These are phyloP conservation scores for Saccharomyces hybrid DNA, from an alignment of 1,139 yeast genomes.

Conservation along the genomic window DNA sequence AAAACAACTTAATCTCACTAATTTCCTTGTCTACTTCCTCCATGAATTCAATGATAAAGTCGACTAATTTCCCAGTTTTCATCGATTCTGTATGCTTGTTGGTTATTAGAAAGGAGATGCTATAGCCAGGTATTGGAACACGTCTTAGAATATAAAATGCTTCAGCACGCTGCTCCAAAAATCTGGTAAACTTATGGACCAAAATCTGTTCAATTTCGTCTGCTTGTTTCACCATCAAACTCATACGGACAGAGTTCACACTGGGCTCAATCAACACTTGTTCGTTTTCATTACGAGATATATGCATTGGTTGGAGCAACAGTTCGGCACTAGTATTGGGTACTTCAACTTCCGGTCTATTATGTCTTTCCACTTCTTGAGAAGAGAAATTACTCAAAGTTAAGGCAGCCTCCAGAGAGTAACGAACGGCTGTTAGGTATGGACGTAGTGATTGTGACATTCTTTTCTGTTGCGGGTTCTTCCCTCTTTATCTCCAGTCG, in stretches of 20 bases:
- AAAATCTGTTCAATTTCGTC: conserved; percentile 93
- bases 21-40: conserved; percentile 98
- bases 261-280: conserved; percentile 89
- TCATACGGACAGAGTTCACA: conserved; percentile 80
- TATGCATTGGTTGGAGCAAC: conserved; percentile 78
- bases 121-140: conserved; percentile 80
- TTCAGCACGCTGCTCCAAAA: conserved; percentile 92
- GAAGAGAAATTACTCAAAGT: conserved; percentile 92
- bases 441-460: conserved; percentile 93
- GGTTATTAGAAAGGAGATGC: conserved; percentile 85
- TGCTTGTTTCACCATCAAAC: conserved; percentile 90
- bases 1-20: conserved; percentile 93
- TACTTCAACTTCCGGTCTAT: conserved; percentile 92
- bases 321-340: conserved; percentile 66
- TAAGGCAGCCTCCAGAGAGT: conserved; percentile 90
- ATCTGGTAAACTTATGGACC: conserved; percentile 89
- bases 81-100: conserved; percentile 92
- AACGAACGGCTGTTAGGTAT: conserved; percentile 86
- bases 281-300: conserved; percentile 91
- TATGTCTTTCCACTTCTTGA: conserved; percentile 92
- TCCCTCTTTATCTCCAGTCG: not conserved
- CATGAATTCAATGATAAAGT: conserved; percentile 95
- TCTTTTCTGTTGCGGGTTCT: not conserved
- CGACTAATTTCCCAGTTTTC: conserved; percentile 92
- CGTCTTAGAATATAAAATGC: conserved; percentile 86